Base-by-base conservation (phyloP, 1,284 basidiomycete genomes). In the Cronartium ribicola region DNA sequence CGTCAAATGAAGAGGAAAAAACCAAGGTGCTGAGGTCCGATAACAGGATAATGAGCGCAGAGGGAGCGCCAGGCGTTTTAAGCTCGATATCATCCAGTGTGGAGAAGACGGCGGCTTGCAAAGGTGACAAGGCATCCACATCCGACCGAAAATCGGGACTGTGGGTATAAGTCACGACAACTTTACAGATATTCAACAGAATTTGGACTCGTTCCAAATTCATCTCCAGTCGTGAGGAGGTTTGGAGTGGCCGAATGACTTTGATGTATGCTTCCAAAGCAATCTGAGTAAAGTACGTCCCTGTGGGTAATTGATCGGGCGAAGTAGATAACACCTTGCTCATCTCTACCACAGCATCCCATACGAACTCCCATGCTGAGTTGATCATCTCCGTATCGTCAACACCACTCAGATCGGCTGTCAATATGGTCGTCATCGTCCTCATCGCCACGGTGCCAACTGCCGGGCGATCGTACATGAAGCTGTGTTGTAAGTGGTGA, bases 81-180 rank as follows among this genome's bases (percentile, higher is more conserved):
- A 90, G 84, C 70, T 92, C 88, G 69, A 95, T 87, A 39, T 83
- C 83, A 57, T 85, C 84, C 5, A 96, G 83, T 0, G 87, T 86
- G 36, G 88, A 86, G 79, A 93, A 83, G 2, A 92, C 87, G 11
- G 87, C 86, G 3, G 86, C 83, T 86, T 93, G 80, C 0, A 96
- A 85, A 22, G 92, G 92, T 22, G 90, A 88, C 73, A 96, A 83
- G 51, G 84, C 83, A 79, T 97, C 93, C 63, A 92, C 85, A 79
- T 98, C 94, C 4, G 90, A 88, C 63, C 91, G 84, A 80, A 91
- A 94, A 79, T 95, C 92, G 4, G 89, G 88, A 0, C 91, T 94
- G 75, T 85, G 84, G 0, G 88, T 84, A 80, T 96, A 97, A 0
- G 89, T 90, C 76, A 95, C 83, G 63, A 91, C 86, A 4, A 87